Base-by-base conservation (phyloP, 305 asterid species). In the Fraxinus sp. region DNA sequence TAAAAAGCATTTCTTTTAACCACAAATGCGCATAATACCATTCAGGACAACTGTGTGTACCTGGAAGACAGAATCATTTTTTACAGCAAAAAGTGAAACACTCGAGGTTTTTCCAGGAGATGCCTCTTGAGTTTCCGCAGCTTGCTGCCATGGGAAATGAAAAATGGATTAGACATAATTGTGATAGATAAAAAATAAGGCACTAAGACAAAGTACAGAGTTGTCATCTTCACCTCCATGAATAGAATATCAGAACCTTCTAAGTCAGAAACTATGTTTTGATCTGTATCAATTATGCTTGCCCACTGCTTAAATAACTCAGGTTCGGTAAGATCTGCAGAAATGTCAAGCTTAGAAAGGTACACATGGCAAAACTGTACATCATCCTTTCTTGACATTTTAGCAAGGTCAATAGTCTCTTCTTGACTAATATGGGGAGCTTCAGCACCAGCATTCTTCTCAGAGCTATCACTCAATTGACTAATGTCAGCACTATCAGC, bases 301-400 rank as follows among this genome's bases (percentile, higher is more conserved):
- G 88, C 36, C 87, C 94, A 94, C 90, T 88, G 90, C 81, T 84
- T 74, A 84, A 88, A 89, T 86, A 94, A 78, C 79, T 92, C 97
- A 33, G 92, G 95, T 55, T 93, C 98, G 79, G 93, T 41, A 86
- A 96, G 99, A 79, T 91, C 98, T 7, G 88, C 90, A 76, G 99
- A 96, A 80, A 96, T 90, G 86, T 96, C 97, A 73, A 96, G 97
- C 88, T 90, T 93, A 80, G 95, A 88, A 70, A 96, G 92, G 90
- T 94, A 96, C 83, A 87, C 86, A 82, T 79, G 87, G 85, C 82
- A 88, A 76, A 86, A 73, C 68, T 44, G 84, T n/a, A 74, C 78
- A 36, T 87, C 92, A 78, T 89, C 92, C 91, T 88, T 89, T 83
- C 83, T 66, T 0, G 84, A 86, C 74, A 84, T 46, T 78, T 87